Conservation (phyloP, 192 early-diverging fungal species). For the Coemansia nantahalensis region DNA sequence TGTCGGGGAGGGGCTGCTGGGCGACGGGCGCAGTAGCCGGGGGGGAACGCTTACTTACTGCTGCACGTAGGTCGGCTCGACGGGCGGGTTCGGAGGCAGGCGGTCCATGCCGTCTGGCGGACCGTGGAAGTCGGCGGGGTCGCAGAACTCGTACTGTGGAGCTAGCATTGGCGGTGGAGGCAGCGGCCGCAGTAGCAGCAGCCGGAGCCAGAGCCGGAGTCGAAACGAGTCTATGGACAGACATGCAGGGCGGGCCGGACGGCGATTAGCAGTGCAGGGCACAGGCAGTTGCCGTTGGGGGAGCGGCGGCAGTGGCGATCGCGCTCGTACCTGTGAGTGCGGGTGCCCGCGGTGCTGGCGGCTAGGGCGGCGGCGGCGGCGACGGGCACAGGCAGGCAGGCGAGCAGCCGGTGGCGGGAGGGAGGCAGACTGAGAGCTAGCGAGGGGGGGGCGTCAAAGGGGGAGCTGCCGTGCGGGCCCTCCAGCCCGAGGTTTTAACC, state of each 20-base stretch:
- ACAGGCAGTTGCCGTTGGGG: no score
- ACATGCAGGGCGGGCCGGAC: not conserved
- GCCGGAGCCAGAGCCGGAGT: no score
- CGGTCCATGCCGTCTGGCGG: slow-evolving; percentile 33
- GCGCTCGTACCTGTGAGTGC: slow-evolving; percentile 2
- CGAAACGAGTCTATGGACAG: no score
- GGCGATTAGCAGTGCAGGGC: no score
- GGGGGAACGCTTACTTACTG: slow-evolving; percentile 25
- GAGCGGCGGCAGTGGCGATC: no score
- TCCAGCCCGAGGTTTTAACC: slow-evolving; percentile 16
- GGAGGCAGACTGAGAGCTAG: not conserved
- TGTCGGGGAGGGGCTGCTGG: no score
- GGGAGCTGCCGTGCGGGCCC: no score
- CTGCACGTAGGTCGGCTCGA: slow-evolving; percentile 42
- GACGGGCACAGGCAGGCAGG: not conserved
- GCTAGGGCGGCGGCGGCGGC: not conserved
- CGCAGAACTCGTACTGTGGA: slow-evolving; percentile 51
- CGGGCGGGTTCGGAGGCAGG: slow-evolving; percentile 34
- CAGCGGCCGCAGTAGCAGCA: no score
- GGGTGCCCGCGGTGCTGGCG: not conserved
- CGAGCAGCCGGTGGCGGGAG: not conserved
- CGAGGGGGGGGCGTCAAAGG: no score
- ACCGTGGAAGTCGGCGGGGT: slow-evolving; percentile 42
- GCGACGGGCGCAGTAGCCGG: no score
- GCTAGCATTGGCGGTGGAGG: slow-evolving; percentile 28